Base-by-base conservation (phyloP, 805 yeast species). In the Blastobotrys attinorum region DNA sequence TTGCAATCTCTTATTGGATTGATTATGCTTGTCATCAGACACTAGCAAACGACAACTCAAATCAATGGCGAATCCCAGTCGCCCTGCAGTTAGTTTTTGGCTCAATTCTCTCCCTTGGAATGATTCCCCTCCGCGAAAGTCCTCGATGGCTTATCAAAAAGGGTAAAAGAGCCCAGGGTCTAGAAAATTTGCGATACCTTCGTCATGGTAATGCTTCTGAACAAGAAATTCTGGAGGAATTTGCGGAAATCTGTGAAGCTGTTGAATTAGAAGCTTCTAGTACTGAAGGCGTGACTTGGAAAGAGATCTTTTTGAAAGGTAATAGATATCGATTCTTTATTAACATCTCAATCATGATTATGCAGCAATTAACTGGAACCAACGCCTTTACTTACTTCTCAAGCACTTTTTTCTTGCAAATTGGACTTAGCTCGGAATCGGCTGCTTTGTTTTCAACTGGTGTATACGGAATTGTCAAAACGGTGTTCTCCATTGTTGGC, bases 381-480 rank as follows among this genome's bases (percentile, higher is more conserved):
- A 88, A 88, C 67, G 87, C 87, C 58, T 83, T 87, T 47, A 85
- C 89, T 60, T 89, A 89, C 66, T 89, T 81, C 61, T 92, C 95
- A 35, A 87, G 90, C 18, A 73, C 79, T 51, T 85, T 88, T 63
- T 86, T 89, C 62, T 73, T 75, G 42, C 70, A 65, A 46, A 72
- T 87, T 1, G 95, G 95, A 23, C 60, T 71, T 35, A 15, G 40
- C 3, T 44, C 44, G 7, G 45, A 37, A 34, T 37, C 46, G 3
- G 22, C 49, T 2, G 48, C 49, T 21, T 46, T 49, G 17, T 47
- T 49, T 33, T 51, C 53, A 3, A 49, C 53, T n/a, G 53, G 53
- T 13, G 47, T 49, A 3, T 49, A 49, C 27, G 53, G 53, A 22
- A 37, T 49, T 20, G 52, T 49, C 37, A 49, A 49, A 42, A 40